These are phyloP conservation scores for Gracilaria domingensis DNA, from an alignment of 23 red algal species.

Conservation along the genomic window DNA sequence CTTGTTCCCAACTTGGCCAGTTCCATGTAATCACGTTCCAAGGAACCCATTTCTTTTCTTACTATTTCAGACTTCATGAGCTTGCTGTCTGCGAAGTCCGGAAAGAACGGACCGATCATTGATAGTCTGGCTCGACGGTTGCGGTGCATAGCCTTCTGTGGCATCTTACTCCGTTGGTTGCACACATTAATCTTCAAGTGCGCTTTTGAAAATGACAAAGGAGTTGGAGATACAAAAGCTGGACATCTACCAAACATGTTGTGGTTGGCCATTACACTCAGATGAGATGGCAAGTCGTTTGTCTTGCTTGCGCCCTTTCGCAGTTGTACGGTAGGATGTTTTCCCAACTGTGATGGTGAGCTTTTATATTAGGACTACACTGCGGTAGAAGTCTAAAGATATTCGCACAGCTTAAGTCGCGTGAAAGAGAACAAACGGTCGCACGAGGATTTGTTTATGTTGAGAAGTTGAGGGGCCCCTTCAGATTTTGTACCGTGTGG, in stretches of 20 bases:
- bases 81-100: conserved; percentile 52
- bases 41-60: conserved; percentile 68
- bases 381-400: not conserved
- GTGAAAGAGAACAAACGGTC: not conserved
- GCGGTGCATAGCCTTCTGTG: not conserved
- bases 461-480: not conserved
- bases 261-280: not conserved
- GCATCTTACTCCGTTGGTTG: not conserved
- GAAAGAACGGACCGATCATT: conserved; percentile 72
- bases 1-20: conserved; percentile 52
- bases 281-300: not conserved
- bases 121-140: conserved; percentile 17
- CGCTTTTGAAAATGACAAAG: not conserved
- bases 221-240: not conserved
- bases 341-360: too few relatives aligned
- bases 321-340: too few relatives aligned
- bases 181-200: not conserved
- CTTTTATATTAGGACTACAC: too few relatives aligned
- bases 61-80: conserved; percentile 74
- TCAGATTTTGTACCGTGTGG: not conserved
- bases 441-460: not conserved
- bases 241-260: not conserved
- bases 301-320: not conserved
- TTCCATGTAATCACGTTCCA: conserved; percentile 60
- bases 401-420: not conserved